These are phyloP conservation scores for Saitozyma sp. DNA, from an alignment of 768 basidiomycete species.

Conservation along the genomic window DNA sequence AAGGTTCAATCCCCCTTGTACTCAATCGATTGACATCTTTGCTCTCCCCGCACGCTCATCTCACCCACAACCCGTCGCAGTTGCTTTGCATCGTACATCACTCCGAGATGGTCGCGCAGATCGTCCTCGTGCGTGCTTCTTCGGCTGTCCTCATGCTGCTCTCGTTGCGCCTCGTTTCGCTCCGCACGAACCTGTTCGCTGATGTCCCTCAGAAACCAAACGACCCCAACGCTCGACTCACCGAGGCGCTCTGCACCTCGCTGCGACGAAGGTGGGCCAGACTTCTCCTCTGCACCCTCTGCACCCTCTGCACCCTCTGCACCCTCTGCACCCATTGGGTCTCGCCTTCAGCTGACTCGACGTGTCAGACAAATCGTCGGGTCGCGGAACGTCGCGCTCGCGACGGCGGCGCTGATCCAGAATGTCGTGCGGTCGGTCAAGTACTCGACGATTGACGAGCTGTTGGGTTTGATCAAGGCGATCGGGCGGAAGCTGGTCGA, in stretches of 20 bases:
- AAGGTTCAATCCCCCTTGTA: too few relatives aligned
- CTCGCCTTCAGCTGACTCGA: not conserved
- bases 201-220: constrained; percentile 22
- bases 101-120: too few relatives aligned
- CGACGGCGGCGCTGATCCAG: constrained; percentile 82
- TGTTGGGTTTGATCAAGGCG: constrained; percentile 72
- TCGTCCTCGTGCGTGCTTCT: too few relatives aligned
- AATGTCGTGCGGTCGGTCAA: constrained; percentile 84
- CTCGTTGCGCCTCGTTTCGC: not conserved
- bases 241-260: constrained; percentile 35
- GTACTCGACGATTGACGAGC: constrained; percentile 82
- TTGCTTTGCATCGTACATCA: too few relatives aligned
- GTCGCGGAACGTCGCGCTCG: constrained; percentile 81
- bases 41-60: too few relatives aligned
- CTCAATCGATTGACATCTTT: too few relatives aligned
- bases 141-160: too few relatives aligned
- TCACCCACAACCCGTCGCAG: too few relatives aligned
- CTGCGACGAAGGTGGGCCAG: constrained; percentile 34
- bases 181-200: not conserved
- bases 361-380: constrained; percentile 63
- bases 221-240: constrained; percentile 28
- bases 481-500: constrained; percentile 80
- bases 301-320: too few relatives aligned
- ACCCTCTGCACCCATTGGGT: too few relatives aligned
- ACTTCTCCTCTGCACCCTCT: not conserved